These are phyloP conservation scores for Samsoniella hepiali DNA, from an alignment of 2,329 filamentous ascomycete genomes.

Conservation along the genomic window DNA sequence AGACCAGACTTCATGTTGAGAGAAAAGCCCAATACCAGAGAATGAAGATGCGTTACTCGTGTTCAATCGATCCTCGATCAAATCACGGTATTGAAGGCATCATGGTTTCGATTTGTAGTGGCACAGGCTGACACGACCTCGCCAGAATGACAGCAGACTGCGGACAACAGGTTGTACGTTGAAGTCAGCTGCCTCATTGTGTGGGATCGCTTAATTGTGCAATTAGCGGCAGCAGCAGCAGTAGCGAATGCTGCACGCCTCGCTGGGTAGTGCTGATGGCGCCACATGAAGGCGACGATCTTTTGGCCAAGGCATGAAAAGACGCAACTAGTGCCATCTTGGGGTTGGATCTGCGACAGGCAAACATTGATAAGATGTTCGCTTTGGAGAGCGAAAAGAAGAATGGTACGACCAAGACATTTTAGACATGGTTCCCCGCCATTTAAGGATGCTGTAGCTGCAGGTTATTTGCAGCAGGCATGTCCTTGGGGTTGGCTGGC, in stretches of 20 bases:
- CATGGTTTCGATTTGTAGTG: not conserved
- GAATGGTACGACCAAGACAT: not conserved
- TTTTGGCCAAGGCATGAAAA: not conserved
- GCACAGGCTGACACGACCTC: not conserved
- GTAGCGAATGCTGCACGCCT: not conserved
- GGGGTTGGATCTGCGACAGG: not conserved
- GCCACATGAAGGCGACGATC: not conserved
- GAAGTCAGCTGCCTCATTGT: not conserved
- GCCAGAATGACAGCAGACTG: not conserved
- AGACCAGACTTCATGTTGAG: too few relatives aligned
- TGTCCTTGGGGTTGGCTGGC: not conserved
- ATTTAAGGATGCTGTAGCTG: not conserved
- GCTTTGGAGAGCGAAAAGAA: not conserved
- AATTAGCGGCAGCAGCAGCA: not conserved
- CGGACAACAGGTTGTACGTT: not conserved
- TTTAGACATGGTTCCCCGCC: slow-evolving; percentile 9
- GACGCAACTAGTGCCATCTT: not conserved
- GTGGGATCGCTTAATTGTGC: not conserved
- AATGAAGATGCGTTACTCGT: not conserved
- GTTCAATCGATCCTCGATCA: not conserved
- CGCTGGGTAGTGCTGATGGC: not conserved
- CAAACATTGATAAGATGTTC: not conserved
- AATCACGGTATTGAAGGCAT: not conserved
- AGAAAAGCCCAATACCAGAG: not conserved
- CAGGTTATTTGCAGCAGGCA: not conserved